phyloP scores from a whole-genome alignment of 2,329 filamentous ascomycete species.

The Aspergillus fumigatiaffinis region DNA sequence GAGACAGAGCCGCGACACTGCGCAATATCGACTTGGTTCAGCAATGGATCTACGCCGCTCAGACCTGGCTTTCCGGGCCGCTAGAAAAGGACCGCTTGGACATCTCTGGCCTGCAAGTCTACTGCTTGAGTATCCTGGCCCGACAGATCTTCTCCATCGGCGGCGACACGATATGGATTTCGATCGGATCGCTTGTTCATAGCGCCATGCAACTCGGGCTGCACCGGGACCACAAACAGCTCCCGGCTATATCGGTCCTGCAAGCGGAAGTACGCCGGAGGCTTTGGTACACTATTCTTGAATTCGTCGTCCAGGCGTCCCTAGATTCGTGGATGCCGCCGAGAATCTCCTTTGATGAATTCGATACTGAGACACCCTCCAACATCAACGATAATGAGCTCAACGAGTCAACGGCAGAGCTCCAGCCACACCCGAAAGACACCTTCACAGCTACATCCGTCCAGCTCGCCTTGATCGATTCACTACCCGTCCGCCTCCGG shows the following conservation, averaged over 20 bases:
- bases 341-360: conserved; percentile 11
- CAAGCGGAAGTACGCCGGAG: conserved; percentile 26
- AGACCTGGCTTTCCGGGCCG: conserved; percentile 12
- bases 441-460: conserved; percentile 13
- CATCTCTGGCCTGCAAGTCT: conserved; percentile 24
- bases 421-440: neutral
- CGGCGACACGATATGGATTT: conserved; percentile 33
- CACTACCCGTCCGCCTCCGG: conserved; percentile 9
- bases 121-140: conserved; percentile 32
- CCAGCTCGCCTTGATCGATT: conserved; percentile 12
- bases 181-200: conserved; percentile 27
- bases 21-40: no score
- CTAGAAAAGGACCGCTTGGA: conserved; percentile 24
- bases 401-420: conserved; percentile 2
- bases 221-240: conserved; percentile 27
- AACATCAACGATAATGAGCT: conserved; percentile 18
- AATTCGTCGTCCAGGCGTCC: conserved; percentile 24
- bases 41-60: conserved; percentile 7
- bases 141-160: conserved; percentile 29
- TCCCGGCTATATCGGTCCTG: conserved; percentile 12
- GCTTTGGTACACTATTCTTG: conserved; percentile 28
- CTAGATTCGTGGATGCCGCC: conserved; percentile 19
- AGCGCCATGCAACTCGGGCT: conserved; percentile 31
- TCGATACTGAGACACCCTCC: conserved; percentile 13
- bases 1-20: no score